Evolutionary conservation across 768 basidiomycete genomes (phyloP), one percentile per base, ranked within the genome.

Genomic region (Agrocybe chaxingu): DNA sequence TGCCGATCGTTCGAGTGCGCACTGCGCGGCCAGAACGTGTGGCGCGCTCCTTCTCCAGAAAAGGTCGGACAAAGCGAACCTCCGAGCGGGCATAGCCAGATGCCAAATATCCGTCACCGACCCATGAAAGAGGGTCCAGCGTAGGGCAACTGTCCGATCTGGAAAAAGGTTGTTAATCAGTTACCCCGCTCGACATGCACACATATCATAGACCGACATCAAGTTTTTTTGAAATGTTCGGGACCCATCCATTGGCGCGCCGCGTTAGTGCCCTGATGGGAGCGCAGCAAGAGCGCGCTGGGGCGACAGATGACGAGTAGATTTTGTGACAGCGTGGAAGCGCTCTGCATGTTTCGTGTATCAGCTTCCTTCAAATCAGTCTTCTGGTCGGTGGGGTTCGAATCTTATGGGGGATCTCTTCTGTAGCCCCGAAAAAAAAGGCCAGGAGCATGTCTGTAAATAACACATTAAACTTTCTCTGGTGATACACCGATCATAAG

Each of bases 301-400:
- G 48, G n/a, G 36, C 34, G 24, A 40, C 45, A 45, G 19, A 44
- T 48, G 39, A 51, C 51, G 13, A 39, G 49, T 45, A 32, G 8
- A 34, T 40, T 38, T 32, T 45, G n/a, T 45, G 43, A 55, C 54
- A 55, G 54, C 54, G 54, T 55, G 54, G 50, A 55, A 55, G 42
- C 37, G 42, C 24, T 43, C 13, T 18, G 45, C 39, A 43, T 7
- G 34, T 35, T 39, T 55, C 54, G 54, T 50, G 42, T 51, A 48
- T 47, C 47, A 55, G 10, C 36, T 13, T 42, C 42, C 51, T 19
- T 49, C 45, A 38, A 47, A 49, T 42, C 46, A 42, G 51, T 33
- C 38, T 32, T 32, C 35, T 43, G 35, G 42, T 42, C 37, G n/a
- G 24, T 24, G 18, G 44, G 38, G 32, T 11, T 18, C 24, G 36